Conservation (phyloP, 306 rosid species). For the Biancaea sappan region DNA sequence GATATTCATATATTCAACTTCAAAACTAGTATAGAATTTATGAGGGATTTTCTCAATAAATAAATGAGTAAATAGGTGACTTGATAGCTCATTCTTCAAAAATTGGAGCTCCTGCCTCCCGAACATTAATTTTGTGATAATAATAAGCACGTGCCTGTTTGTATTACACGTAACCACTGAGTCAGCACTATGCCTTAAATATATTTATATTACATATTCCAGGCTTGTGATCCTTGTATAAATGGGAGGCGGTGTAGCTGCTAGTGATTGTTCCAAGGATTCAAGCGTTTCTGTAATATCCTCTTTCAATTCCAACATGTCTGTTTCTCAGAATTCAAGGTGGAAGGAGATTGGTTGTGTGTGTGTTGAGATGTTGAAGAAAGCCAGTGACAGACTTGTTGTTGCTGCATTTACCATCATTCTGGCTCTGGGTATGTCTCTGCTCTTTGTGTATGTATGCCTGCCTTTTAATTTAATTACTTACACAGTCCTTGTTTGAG, state of each 20-base stretch:
- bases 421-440: conserved; percentile 42
- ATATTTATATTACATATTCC: background rate
- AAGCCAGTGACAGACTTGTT: conserved; percentile 20
- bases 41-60: background rate
- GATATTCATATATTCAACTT: background rate
- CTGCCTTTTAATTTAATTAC: no score
- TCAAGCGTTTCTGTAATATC: background rate
- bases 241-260: background rate
- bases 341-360: conserved; percentile 17
- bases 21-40: background rate
- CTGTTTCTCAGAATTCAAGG: background rate
- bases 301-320: background rate
- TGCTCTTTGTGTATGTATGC: no score
- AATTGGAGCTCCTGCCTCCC: conserved; percentile 18
- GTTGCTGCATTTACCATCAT: conserved; percentile 32
- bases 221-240: background rate
- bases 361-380: conserved; percentile 10
- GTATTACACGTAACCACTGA: conserved; percentile 23
- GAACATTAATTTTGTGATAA: background rate
- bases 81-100: background rate
- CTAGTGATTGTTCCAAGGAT: conserved; percentile 2
- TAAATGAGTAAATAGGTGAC: background rate
- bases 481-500: no score
- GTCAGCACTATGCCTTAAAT: conserved; percentile 20
- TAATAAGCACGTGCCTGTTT: background rate